Evolutionary conservation across 257 asterid species (phyloP).

Genomic region (Scutellaria baicalensis): DNA sequence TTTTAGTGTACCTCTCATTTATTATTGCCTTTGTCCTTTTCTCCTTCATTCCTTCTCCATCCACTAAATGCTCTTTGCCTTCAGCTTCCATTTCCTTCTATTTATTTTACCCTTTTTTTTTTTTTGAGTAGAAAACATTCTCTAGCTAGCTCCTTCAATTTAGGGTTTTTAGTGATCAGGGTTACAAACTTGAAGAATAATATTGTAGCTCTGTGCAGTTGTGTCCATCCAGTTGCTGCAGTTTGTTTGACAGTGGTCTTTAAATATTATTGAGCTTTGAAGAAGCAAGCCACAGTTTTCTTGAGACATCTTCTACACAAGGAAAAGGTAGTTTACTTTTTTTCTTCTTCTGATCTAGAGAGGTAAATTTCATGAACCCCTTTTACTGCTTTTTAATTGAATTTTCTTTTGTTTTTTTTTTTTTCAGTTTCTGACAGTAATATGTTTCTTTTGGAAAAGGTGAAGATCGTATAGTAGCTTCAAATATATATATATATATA

Average conservation of each 20-base stretch:
- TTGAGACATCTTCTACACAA: slow-evolving; percentile 20
- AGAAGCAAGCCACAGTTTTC: slow-evolving; percentile 16
- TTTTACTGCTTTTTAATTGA: slow-evolving; percentile 17
- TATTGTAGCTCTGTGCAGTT: slow-evolving; percentile 15
- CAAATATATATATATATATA: no score
- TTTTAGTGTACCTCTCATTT: slow-evolving; percentile 59
- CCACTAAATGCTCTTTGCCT: slow-evolving; percentile 57
- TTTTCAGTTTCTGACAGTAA: neutral
- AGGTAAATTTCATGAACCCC: slow-evolving; percentile 21
- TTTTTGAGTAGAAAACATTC: slow-evolving; percentile 1
- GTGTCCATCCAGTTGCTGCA: slow-evolving; percentile 12
- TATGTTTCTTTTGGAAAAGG: slow-evolving; percentile 23
- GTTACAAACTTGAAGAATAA: neutral
- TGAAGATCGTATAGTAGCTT: slow-evolving; percentile 9
- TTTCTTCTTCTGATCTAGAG: slow-evolving; percentile 28
- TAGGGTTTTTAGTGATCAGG: slow-evolving; percentile 37
- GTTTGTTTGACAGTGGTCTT: slow-evolving; percentile 1
- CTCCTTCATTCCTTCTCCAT: slow-evolving; percentile 69
- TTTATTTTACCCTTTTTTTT: neutral
- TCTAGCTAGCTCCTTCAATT: slow-evolving; percentile 19
- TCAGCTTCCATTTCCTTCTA: slow-evolving; percentile 7
- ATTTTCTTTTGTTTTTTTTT: neutral
- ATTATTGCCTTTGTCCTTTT: slow-evolving; percentile 55
- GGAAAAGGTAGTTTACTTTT: slow-evolving; percentile 32
- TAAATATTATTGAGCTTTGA: neutral